Percentiles rank a stretch among this genome's conserved stretches.
Conservation (phyloP, 2,329 filamentous ascomycete species). For the Venturiaceae sp. region DNA sequence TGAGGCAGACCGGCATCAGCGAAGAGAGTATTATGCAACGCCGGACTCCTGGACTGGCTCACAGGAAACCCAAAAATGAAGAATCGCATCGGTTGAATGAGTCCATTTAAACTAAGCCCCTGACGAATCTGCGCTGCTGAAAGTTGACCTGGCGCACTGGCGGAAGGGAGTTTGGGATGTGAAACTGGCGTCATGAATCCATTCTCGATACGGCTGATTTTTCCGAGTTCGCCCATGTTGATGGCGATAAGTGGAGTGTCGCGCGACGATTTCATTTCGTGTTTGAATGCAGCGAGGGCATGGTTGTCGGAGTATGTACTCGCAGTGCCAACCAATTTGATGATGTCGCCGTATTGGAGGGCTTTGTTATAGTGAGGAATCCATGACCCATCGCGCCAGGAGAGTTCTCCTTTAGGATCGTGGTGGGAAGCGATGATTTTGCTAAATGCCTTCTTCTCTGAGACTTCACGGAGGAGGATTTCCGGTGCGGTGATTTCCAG, state of each 20-base stretch:
- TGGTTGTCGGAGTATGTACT: constrained; percentile 75
- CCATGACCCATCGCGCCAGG: constrained; percentile 92
- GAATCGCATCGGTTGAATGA: constrained; percentile 67
- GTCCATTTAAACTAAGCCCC: constrained; percentile 67
- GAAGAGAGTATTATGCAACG: constrained; percentile 84
- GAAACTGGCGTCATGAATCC: constrained; percentile 91
- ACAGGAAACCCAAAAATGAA: constrained; percentile 86
- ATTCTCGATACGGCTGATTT: constrained; percentile 84
- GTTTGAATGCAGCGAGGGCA: constrained; percentile 71
- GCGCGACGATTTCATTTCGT: constrained; percentile 56
- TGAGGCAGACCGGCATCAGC: constrained; percentile 69
- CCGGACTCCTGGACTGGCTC: constrained; percentile 70
- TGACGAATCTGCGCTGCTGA: constrained; percentile 81
- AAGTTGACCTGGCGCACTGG: constrained; percentile 87
- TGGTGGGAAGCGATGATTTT: constrained; percentile 94
- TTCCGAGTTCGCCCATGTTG: constrained; percentile 86
- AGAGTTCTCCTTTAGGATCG: constrained; percentile 67
- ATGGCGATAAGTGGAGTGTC: constrained; percentile 82
- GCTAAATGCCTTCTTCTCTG: constrained; percentile 59
- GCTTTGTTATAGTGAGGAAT: constrained; percentile 82
- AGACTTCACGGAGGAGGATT: constrained; percentile 59
- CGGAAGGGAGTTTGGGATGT: constrained; percentile 80
- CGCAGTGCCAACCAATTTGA: constrained; percentile 87
- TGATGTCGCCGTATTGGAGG: constrained; percentile 79
- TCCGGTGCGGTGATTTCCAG: constrained; percentile 81